Base-by-base conservation (phyloP, 345 rosid genomes). In the Eucalyptus pauciflora region DNA sequence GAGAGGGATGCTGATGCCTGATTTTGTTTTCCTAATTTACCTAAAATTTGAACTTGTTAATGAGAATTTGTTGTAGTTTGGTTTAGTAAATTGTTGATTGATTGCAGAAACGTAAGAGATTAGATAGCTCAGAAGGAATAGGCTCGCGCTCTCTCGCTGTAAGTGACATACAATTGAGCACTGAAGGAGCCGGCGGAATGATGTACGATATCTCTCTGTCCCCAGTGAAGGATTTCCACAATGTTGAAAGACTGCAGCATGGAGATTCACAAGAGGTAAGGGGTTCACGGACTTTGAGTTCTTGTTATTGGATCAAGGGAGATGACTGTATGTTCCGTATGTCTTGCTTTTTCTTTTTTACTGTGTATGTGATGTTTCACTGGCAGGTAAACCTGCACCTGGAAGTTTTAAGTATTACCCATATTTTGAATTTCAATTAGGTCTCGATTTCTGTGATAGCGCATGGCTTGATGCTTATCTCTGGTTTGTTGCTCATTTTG, bases 171-270 rank as follows among this genome's bases (percentile, higher is more conserved):
- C 94, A 86, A 89, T 88, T 96, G 91, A 88, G 92, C 92, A 89
- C 93, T 89, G 93, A 89, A 87, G 95, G 91, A 58, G 87, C 88
- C 46, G 89, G 88, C 69, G 93, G 90, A 88, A 89, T 91, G 88
- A 92, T 94, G 86, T 93, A 94, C 50, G 95, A 96, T 90, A 89
- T 93, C 31, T 93, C 92, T 60, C 87, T 92, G 90, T 95, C 98
- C 60, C 99, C 99, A 86, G 86, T 97, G 92, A 93, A 95, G 87
- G 94, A 91, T 94, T 98, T 97, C 93, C 99, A 98, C 89, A 87
- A 90, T 79, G 90, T 86, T 87, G 99, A 98, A 94, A 95, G 97
- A 91, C 89, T 93, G 88, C 94, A 92, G 87, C 95, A 95, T 51
- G 93, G 93, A 88, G 91, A 89, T 62, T 87, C 94, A 50, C 87